Percentiles rank a stretch among this genome's conserved stretches.
Conservation (phyloP, 345 rosid genomes). For the Ceriops tagal region DNA sequence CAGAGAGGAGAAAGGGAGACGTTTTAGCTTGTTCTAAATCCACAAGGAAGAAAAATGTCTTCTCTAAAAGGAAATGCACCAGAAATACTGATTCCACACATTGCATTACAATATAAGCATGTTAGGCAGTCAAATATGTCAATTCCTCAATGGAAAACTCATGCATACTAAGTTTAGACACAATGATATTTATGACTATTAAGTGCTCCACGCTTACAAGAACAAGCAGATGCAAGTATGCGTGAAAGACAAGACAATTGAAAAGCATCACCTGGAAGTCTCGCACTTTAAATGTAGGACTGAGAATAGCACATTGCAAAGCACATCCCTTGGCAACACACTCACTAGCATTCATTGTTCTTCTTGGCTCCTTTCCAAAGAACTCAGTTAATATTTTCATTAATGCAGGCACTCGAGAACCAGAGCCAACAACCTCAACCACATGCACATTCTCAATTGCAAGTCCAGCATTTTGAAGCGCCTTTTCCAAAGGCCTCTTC, state of each 20-base stretch:
- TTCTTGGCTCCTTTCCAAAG: slow-evolving; percentile 96
- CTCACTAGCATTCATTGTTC: slow-evolving; percentile 98
- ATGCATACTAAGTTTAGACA: too few relatives aligned
- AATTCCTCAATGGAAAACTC: too few relatives aligned
- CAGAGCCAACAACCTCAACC: slow-evolving; percentile 94
- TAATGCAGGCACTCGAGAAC: slow-evolving; percentile 81
- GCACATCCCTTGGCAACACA: slow-evolving; percentile 92
- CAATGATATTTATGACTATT: too few relatives aligned
- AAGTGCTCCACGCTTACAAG: not conserved
- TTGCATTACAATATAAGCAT: too few relatives aligned
- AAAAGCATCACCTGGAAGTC: slow-evolving; percentile 73
- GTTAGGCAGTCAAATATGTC: too few relatives aligned
- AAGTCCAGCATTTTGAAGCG: slow-evolving; percentile 79
- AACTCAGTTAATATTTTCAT: slow-evolving; percentile 77
- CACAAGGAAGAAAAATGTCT: too few relatives aligned
- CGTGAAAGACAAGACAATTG: not conserved
- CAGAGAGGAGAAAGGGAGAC: not conserved
- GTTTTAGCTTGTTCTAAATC: not conserved
- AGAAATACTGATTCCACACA: too few relatives aligned
- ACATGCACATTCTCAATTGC: slow-evolving; percentile 66
- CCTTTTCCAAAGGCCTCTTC: slow-evolving; percentile 82
- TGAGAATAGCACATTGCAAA: slow-evolving; percentile 91
- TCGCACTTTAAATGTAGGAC: slow-evolving; percentile 94
- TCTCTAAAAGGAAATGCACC: too few relatives aligned
- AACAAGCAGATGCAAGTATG: not conserved